Base-by-base conservation (phyloP, 1,284 basidiomycete genomes). In the Fistulinella cinereoalba region DNA sequence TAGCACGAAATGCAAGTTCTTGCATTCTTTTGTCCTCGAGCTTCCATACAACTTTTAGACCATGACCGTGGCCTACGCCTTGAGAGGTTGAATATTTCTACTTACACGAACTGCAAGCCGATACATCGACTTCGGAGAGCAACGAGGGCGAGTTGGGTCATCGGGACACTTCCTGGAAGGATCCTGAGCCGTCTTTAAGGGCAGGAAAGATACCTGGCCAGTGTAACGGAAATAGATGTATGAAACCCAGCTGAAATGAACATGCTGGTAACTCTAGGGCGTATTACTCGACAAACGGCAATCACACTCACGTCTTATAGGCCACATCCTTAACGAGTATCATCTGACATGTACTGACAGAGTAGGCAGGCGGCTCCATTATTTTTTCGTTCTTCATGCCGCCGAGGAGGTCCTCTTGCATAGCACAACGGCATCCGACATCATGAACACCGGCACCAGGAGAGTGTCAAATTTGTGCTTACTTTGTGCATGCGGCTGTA, bases 41-140 rank as follows among this genome's bases (percentile, higher is more conserved):
- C 63, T 67, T 44, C 10, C 28, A 11, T 31, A 18, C 37, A 57
- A 21, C 45, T 19, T 11, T 32, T 32, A 3, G 1, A 15, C 11
- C 21, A 8, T 38, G 16, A 13, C 25, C 27, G n/a, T n/a, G n/a
- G n/a, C n/a, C n/a, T n/a, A n/a, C n/a, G n/a, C n/a, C n/a, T 27
- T 13, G 24, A 43, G n/a, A n/a, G n/a, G n/a, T n/a, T 32, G 18
- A 5, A 10, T 11, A 6, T 23, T 12, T 31, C 24, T 33, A 21
- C 61, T n/a, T n/a, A n/a, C n/a, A 8, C 12, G 44, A 19, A 12
- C 32, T 25, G 65, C 63, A 15, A 68, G 55, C 36, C 66, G 57
- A 51, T 65, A 67, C 63, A 68, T 65, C 15, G 63, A 68, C 49
- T 68, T 65, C 45, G 63, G 65, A 15, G 63, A 68, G 21, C 66